Conservation (phyloP, 805 yeast genomes). For the Kregervanrija fluxuum region DNA sequence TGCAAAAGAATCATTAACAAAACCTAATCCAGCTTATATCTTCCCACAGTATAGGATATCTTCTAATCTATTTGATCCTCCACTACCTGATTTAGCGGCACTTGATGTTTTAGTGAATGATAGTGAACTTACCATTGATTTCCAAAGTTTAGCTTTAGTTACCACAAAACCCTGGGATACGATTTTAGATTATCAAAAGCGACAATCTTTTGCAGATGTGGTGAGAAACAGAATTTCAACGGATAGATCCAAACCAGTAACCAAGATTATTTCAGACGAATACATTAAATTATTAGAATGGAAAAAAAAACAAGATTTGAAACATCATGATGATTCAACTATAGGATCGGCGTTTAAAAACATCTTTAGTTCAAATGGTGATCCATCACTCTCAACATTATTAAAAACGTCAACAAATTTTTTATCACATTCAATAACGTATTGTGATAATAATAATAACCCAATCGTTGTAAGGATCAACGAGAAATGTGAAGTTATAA, state of each 20-base stretch:
- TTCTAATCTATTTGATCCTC: conserved; percentile 36
- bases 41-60: conserved; percentile 50
- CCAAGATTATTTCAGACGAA: conserved; percentile 33
- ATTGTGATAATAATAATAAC: conserved; percentile 30
- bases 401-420: conserved; percentile 39
- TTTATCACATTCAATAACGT: conserved; percentile 58
- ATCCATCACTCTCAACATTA: conserved; percentile 28
- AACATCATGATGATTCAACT: conserved; percentile 8
- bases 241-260: conserved; percentile 32
- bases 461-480: conserved; percentile 50
- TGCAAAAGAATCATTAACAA: conserved; percentile 34
- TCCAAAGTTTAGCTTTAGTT: conserved; percentile 43
- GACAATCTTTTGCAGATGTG: conserved; percentile 47
- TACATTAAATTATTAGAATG: conserved; percentile 29
- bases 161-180: conserved; percentile 58
- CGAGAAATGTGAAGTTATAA: conserved; percentile 51
- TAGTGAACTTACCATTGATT: conserved; percentile 56
- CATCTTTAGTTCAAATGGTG: conserved; percentile 17
- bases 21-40: conserved; percentile 46
- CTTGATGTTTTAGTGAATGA: conserved; percentile 54
- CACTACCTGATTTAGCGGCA: conserved; percentile 38
- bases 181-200: conserved; percentile 37
- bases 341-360: conserved; percentile 17
- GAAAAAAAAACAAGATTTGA: conserved; percentile 17
- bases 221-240: conserved; percentile 47